phyloP scores from a whole-genome alignment of 2,329 filamentous ascomycete species.

The Cladosporium phlei region DNA sequence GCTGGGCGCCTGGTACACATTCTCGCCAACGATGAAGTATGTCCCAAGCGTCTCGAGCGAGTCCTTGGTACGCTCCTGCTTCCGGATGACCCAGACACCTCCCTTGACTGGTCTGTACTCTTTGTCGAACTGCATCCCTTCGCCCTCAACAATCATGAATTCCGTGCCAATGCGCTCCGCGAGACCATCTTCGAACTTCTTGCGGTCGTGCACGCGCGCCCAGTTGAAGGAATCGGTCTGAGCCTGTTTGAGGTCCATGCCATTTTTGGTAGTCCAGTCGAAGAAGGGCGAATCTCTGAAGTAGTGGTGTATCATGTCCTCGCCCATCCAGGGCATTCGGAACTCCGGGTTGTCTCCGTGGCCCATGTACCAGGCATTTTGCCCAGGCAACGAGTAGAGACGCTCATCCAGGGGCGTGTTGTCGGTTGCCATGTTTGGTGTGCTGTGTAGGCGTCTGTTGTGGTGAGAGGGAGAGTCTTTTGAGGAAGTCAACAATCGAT shows the following conservation, averaged over 20 bases:
- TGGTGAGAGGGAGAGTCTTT: background rate
- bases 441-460: background rate
- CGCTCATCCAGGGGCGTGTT: constrained; percentile 25
- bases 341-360: constrained; percentile 17
- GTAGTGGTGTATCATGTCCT: constrained; percentile 54
- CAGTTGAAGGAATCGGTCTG: constrained; percentile 46
- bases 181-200: constrained; percentile 52
- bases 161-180: constrained; percentile 54
- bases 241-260: constrained; percentile 50
- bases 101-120: constrained; percentile 50
- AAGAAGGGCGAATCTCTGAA: constrained; percentile 61
- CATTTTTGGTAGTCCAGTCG: constrained; percentile 57
- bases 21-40: constrained; percentile 58
- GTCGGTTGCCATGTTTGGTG: constrained; percentile 19
- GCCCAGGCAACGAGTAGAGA: constrained; percentile 14
- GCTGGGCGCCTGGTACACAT: constrained; percentile 58
- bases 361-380: constrained; percentile 28
- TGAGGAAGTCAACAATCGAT: background rate
- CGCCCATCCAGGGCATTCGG: constrained; percentile 24
- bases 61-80: constrained; percentile 42
- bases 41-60: constrained; percentile 52
- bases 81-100: constrained; percentile 31
- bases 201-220: constrained; percentile 50
- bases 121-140: constrained; percentile 12
- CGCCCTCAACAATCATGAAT: constrained; percentile 48